Evolutionary conservation across 23 red algal genomes (phyloP).

Genomic region (Cyanidioschyzon merolae): DNA sequence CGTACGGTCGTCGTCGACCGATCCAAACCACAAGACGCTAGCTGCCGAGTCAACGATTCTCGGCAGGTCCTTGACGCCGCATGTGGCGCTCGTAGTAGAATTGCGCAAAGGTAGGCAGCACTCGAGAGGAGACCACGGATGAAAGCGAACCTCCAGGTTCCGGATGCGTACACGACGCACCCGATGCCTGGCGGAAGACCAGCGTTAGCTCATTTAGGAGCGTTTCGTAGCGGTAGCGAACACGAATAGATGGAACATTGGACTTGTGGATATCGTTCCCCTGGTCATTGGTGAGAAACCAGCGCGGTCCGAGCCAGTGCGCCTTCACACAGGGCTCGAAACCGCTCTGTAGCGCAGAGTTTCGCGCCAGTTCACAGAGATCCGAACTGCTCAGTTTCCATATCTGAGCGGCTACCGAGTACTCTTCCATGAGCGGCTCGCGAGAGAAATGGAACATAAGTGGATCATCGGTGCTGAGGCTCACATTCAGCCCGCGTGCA

Average conservation of each 20-base stretch:
- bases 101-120: conserved; percentile 5
- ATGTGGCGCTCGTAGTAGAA: conserved; percentile 1
- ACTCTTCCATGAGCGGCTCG: conserved; percentile 97
- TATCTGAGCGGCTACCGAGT: conserved; percentile 74
- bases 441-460: conserved; percentile 75
- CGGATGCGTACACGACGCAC: neutral
- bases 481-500: conserved; percentile 73
- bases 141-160: neutral
- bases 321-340: conserved; percentile 84
- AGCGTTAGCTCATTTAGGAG: conserved; percentile 56
- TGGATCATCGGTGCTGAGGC: conserved; percentile 79
- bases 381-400: conserved; percentile 69
- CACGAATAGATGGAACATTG: conserved; percentile 72
- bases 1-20: no score
- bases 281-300: conserved; percentile 30
- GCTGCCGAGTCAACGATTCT: no score
- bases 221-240: conserved; percentile 63
- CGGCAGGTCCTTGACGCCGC: no score
- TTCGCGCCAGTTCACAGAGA: conserved; percentile 82
- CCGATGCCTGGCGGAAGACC: conserved; percentile 24
- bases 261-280: conserved; percentile 76
- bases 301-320: conserved; percentile 48
- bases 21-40: no score
- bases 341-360: conserved; percentile 88
- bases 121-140: neutral